These are phyloP conservation scores for Yamadazyma tumulicola DNA, from an alignment of 805 yeast species.

Conservation along the genomic window DNA sequence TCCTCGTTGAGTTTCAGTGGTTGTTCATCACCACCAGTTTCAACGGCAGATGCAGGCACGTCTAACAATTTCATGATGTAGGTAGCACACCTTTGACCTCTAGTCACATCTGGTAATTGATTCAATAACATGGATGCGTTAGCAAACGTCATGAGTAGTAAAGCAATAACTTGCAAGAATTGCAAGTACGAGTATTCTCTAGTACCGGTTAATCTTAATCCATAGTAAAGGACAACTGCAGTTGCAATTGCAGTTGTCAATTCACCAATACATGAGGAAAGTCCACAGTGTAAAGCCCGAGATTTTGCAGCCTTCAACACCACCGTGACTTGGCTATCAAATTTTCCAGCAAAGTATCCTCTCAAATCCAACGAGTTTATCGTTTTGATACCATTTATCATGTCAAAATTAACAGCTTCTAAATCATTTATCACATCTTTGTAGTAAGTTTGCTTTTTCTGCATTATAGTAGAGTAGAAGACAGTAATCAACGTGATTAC, in stretches of 20 bases:
- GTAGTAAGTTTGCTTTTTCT: slow-evolving; percentile 55
- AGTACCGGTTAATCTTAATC: slow-evolving; percentile 63
- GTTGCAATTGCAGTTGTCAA: slow-evolving; percentile 59
- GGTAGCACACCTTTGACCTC: slow-evolving; percentile 74
- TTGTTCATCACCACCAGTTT: slow-evolving; percentile 30
- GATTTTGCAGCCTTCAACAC: slow-evolving; percentile 40
- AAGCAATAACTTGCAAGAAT: slow-evolving; percentile 65
- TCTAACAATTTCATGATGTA: slow-evolving; percentile 40
- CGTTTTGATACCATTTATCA: slow-evolving; percentile 58
- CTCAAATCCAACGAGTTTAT: slow-evolving; percentile 57
- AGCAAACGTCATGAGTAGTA: slow-evolving; percentile 70
- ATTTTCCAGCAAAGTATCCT: slow-evolving; percentile 40
- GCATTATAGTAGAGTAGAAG: slow-evolving; percentile 49
- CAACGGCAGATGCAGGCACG: slow-evolving; percentile 30
- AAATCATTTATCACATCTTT: slow-evolving; percentile 51
- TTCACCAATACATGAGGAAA: slow-evolving; percentile 59
- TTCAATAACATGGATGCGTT: slow-evolving; percentile 57
- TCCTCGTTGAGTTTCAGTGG: slow-evolving; percentile 17
- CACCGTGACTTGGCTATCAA: slow-evolving; percentile 22
- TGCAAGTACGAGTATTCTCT: slow-evolving; percentile 53
- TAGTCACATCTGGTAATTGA: slow-evolving; percentile 73
- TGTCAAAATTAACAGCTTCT: slow-evolving; percentile 53
- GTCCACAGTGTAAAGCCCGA: slow-evolving; percentile 61
- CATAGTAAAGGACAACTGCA: slow-evolving; percentile 74
- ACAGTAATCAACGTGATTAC: slow-evolving; percentile 50